Conservation (phyloP, 495 filamentous ascomycete species). For the Astrocystis sublimbata region DNA sequence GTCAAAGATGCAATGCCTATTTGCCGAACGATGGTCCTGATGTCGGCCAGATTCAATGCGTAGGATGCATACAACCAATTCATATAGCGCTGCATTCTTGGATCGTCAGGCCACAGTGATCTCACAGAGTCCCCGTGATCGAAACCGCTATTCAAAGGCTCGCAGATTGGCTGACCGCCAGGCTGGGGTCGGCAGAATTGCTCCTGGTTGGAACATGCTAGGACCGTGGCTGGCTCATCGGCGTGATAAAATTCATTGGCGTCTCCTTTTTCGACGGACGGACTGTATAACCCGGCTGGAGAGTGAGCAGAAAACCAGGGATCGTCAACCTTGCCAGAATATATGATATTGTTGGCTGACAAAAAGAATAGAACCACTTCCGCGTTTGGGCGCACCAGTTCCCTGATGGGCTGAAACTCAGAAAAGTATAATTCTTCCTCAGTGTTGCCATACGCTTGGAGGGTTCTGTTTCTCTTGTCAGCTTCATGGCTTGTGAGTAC, state of each 20-base stretch:
- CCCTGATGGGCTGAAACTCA: neutral
- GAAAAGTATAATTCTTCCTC: neutral
- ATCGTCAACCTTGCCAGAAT: neutral
- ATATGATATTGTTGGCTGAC: neutral
- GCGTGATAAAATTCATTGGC: neutral
- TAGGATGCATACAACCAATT: neutral
- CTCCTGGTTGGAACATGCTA: neutral
- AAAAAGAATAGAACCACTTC: neutral
- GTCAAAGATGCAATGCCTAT: neutral
- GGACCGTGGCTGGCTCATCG: neutral
- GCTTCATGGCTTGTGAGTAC: neutral
- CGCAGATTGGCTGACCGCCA: neutral
- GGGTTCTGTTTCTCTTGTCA: neutral
- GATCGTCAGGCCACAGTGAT: neutral
- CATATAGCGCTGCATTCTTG: neutral
- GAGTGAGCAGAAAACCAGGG: neutral
- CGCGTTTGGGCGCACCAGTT: neutral
- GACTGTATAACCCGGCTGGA: neutral
- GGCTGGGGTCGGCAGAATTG: neutral
- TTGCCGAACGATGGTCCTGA: neutral
- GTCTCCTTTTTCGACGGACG: neutral
- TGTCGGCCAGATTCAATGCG: neutral
- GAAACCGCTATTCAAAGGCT: neutral
- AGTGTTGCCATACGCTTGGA: neutral
- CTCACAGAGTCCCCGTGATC: neutral